A percentile compares a stretch with the other conserved stretches of the same genome.
Conservation (phyloP, 2,329 filamentous ascomycete genomes). For the Chaetomium strumarium region DNA sequence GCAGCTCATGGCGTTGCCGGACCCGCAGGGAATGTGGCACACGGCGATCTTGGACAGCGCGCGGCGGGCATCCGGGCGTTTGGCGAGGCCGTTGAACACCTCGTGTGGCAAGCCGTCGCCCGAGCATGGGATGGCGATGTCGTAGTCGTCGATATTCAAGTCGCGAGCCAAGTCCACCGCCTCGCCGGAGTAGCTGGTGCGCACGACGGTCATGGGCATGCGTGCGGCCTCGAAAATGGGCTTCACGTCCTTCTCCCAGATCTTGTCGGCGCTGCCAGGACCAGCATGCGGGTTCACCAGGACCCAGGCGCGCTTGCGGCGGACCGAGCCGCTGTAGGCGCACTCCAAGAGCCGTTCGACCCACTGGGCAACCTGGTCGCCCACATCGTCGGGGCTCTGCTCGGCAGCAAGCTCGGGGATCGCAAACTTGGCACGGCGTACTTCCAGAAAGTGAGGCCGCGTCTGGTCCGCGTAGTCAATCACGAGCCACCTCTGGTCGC, state of each 20-base stretch:
- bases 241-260: conserved; percentile 69
- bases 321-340: conserved; percentile 60
- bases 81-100: conserved; percentile 86
- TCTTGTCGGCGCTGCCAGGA: conserved; percentile 65
- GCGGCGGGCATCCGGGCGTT: conserved; percentile 64
- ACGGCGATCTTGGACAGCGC: conserved; percentile 76
- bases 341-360: conserved; percentile 57
- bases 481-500: conserved; percentile 17
- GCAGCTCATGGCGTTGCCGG: conserved; percentile 87
- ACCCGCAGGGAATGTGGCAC: conserved; percentile 83
- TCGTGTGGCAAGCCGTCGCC: conserved; percentile 90
- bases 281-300: conserved; percentile 89
- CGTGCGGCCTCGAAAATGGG: conserved; percentile 78
- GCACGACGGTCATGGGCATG: conserved; percentile 68
- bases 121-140: conserved; percentile 82
- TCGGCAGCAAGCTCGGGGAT: conserved; percentile 11
- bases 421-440: conserved; percentile 20
- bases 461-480: conserved; percentile 22
- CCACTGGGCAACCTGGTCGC: conserved; percentile 41
- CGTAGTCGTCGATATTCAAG: conserved; percentile 72
- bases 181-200: conserved; percentile 67
- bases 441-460: conserved; percentile 11
- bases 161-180: conserved; percentile 69
- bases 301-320: conserved; percentile 74
- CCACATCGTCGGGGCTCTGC: conserved; percentile 1